Conservation (phyloP, 2,329 filamentous ascomycete genomes). For the Penicillium nordicum region DNA sequence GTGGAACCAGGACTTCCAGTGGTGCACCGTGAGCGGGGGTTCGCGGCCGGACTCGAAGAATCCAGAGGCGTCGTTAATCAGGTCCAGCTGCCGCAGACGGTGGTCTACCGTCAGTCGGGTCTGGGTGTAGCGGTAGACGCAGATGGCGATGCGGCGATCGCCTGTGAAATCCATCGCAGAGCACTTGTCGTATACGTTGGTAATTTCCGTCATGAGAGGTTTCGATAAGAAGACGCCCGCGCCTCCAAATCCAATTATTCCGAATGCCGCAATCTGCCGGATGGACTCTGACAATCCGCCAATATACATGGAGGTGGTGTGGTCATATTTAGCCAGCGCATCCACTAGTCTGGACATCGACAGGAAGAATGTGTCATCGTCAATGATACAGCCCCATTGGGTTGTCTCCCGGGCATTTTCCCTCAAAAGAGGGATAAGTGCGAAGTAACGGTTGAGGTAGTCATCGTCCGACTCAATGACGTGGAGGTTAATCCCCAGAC, state of each 20-base stretch:
- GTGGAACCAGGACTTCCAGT: constrained; percentile 62
- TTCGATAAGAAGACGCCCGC: constrained; percentile 58
- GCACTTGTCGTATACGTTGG: constrained; percentile 50
- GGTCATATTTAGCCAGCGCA: constrained; percentile 50
- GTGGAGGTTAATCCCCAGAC: constrained; percentile 44
- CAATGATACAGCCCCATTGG: constrained; percentile 56
- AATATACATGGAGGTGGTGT: constrained; percentile 51
- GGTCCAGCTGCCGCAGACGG: constrained; percentile 57
- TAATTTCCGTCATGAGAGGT: constrained; percentile 50
- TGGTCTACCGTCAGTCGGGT: constrained; percentile 55
- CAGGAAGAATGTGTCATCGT: constrained; percentile 64
- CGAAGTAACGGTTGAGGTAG: constrained; percentile 54
- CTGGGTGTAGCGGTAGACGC: constrained; percentile 54
- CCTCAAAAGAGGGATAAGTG: constrained; percentile 52
- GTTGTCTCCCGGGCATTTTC: constrained; percentile 45
- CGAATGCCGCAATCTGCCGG: constrained; percentile 51
- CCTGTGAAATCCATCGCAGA: constrained; percentile 47
- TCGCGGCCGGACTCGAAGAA: constrained; percentile 57
- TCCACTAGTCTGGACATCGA: constrained; percentile 51
- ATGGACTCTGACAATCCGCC: constrained; percentile 59
- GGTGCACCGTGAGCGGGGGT: constrained; percentile 57
- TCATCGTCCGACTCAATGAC: constrained; percentile 34
- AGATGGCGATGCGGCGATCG: constrained; percentile 57
- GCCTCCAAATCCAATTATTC: constrained; percentile 60
- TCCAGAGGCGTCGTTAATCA: constrained; percentile 54